Evolutionary conservation across 1,284 basidiomycete genomes (phyloP), one percentile per base, ranked within the genome.

Genomic region (Singerocomus inundabilis): DNA sequence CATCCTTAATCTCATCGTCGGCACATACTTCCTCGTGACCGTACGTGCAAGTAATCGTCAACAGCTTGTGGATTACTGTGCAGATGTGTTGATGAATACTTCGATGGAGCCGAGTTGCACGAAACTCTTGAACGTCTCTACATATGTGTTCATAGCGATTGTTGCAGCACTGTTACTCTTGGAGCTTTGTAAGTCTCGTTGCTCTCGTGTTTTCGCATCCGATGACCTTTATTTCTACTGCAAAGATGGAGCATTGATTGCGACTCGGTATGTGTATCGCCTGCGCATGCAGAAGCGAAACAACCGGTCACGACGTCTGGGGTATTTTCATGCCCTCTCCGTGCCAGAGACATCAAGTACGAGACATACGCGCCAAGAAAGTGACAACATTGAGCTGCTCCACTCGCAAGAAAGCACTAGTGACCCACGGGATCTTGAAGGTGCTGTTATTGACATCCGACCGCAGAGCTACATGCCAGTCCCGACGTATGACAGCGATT

Each of bases 231-330:
- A 4, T 16, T 26, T n/a, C 31, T 24, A 5, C 32, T 29, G 24
- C 21, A 9, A 52, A 86, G 84, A 84, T 55, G 78, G 77, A 34
- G 72, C 72, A 9, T 60, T 86, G 47, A 73, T 85, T 39, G 77
- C 78, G 9, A 77, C 81, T 15, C 78, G 83, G 13, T 86, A 85
- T 59, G 66, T 79, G 36, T 76, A 78, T 56, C 79, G 78, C 55
- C 64, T 86, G 16, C 71, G 75, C 45, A 63, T 60, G 25, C 76
- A 84, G 59, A 83, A 84, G 64, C 60, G 64, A 43, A 57, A 54
- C 40, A 42, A 50, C 39, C 63, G 67, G 26, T 63, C 64, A 11
- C 63, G 62, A 26, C 66, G 65, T 16, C 38, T 69, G 43, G 68
- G 65, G 21, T 70, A 63, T 28, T 70, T 68, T 29, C 68, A 68